Evolutionary conservation across 345 rosid species (phyloP).

Genomic region (Euphorbia tirucalli): DNA sequence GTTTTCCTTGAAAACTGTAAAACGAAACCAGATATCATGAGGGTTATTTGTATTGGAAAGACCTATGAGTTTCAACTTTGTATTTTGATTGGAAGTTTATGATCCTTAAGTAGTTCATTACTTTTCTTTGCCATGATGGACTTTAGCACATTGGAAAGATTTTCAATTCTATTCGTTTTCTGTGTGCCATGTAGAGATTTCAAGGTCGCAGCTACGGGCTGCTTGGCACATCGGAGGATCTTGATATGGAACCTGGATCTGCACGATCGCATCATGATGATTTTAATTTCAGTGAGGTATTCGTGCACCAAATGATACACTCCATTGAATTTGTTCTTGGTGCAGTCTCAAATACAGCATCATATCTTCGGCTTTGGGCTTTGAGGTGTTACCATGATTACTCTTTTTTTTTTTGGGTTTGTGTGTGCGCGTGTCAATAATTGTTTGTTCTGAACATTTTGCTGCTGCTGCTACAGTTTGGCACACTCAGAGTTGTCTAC

Average conservation of each 20-base stretch:
- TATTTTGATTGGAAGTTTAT: not conserved
- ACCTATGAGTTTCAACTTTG: not conserved
- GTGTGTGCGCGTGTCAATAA: not conserved
- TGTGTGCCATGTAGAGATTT: constrained; percentile 56
- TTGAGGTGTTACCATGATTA: constrained; percentile 52
- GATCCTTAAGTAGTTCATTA: not conserved
- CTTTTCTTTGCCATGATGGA: not conserved
- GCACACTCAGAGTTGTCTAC: constrained; percentile 96
- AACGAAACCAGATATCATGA: not conserved
- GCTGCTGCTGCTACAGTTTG: constrained; percentile 54
- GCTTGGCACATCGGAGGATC: constrained; percentile 82
- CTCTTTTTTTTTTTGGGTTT: not conserved
- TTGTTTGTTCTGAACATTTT: constrained; percentile 18
- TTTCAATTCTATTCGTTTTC: not conserved
- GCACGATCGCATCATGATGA: constrained; percentile 77
- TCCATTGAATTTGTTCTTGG: constrained; percentile 96
- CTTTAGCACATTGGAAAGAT: not conserved
- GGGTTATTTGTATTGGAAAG: not conserved
- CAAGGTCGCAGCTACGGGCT: constrained; percentile 91
- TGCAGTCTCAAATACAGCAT: constrained; percentile 96
- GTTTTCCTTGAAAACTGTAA: not conserved
- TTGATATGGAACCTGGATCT: constrained; percentile 71
- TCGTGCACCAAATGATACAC: constrained; percentile 99
- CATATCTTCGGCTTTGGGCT: constrained; percentile 99
- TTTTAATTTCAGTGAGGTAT: constrained; percentile 91